Evolutionary conservation across 2,329 filamentous ascomycete genomes (phyloP), one percentile per base, ranked within the genome.

Genomic region (Hyphodiscus sp.): DNA sequence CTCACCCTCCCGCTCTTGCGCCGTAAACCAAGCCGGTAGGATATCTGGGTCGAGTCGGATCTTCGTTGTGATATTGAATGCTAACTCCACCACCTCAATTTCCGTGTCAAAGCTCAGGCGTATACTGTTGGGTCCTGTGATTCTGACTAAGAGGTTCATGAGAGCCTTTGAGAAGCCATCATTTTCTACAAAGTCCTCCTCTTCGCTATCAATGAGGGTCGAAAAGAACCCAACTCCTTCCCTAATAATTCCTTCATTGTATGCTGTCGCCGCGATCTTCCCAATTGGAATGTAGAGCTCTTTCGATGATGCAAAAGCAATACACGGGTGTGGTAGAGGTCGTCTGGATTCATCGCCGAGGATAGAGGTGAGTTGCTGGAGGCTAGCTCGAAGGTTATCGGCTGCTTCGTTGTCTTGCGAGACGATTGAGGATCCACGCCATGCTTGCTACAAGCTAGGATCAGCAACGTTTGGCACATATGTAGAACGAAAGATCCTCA

Each of bases 11-110:
- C 58, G 70, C 20, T 61, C 51, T 33, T 77, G 76, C 8, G 83
- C 81, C 59, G 86, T 87, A 73, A 99, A 99, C 94, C 94, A 99
- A 16, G 90, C 87, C 1, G 89, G 82, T 46, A 99, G 73, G 51
- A 97, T 92, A 54, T 85, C 81, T 4, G 94, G 91, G 62, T 95
- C 87, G 57, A 96, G 76, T 45, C 94, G 81, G 62, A 99, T 96
- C 77, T 97, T 97, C 61, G 94, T 95, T 19, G 94, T 90, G 61
- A 99, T 91, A 58, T 92, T 95, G 73, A 99, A 99, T 45, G 95
- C 81, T 52, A 99, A 75, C 73, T 99, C 92, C 49, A 97, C 89
- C 47, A 97, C 85, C 55, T 91, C 85, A 10, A 87, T 87, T 69
- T 97, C 91, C 11, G 89, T 91, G 54, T 96, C 89, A 50, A 84